Conservation (phyloP, 345 rosid genomes). For the Firmiana major region DNA sequence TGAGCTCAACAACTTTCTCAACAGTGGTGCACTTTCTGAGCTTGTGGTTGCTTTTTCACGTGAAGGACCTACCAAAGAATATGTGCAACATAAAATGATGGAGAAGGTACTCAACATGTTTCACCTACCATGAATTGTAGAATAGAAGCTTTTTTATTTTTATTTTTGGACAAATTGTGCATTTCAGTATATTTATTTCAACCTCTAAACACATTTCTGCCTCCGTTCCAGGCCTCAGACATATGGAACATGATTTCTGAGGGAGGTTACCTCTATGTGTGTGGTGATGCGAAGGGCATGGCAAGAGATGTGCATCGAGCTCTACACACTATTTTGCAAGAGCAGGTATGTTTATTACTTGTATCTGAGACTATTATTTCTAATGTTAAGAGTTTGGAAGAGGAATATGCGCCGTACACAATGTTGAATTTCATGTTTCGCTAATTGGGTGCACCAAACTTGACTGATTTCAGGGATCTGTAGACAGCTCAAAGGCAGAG, state of each 20-base stretch:
- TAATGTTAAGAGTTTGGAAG: background rate
- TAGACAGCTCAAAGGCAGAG: conserved; percentile 77
- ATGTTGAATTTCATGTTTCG: background rate
- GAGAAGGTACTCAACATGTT: conserved; percentile 47
- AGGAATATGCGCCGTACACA: background rate
- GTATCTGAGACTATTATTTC: too few species aligned
- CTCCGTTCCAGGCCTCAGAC: conserved; percentile 54
- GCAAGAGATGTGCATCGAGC: conserved; percentile 77
- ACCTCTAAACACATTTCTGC: background rate
- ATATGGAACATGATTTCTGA: conserved; percentile 77
- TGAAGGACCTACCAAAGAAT: conserved; percentile 90
- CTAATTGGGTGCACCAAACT: background rate
- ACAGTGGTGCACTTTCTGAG: conserved; percentile 75
- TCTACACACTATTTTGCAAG: conserved; percentile 61
- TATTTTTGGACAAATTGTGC: background rate
- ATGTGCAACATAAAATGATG: conserved; percentile 93
- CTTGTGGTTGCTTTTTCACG: conserved; percentile 84
- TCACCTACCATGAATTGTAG: conserved; percentile 5
- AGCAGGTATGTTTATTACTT: conserved; percentile 43
- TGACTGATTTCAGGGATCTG: conserved; percentile 53
- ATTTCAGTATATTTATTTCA: background rate
- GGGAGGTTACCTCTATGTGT: conserved; percentile 67
- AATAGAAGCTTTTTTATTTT: background rate
- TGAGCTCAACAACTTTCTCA: conserved; percentile 64
- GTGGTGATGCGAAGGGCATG: conserved; percentile 96